Conservation (phyloP, 2,329 filamentous ascomycete genomes). For the Ophiostoma montium region DNA sequence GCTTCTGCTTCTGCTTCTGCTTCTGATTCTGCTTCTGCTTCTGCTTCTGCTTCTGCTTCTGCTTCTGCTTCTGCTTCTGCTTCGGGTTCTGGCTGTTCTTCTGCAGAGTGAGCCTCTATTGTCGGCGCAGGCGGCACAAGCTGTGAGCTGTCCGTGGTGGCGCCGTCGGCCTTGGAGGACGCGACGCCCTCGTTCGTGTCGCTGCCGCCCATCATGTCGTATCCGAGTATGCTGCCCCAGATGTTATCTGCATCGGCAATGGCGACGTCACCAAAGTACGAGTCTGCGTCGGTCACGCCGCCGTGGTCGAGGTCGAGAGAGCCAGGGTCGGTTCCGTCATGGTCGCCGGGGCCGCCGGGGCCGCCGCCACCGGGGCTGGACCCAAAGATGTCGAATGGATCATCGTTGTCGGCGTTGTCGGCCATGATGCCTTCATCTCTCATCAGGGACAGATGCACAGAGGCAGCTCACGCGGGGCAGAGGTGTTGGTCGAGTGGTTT, state of each 20-base stretch:
- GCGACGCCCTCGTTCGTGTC: neutral
- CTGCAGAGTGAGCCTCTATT: neutral
- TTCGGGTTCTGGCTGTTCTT: neutral
- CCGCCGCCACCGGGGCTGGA: neutral
- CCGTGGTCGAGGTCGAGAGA: neutral
- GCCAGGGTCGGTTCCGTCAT: neutral
- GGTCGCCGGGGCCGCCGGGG: neutral
- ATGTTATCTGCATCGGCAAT: too few relatives aligned
- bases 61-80: neutral
- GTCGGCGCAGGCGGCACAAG: neutral
- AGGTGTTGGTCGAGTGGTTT: neutral
- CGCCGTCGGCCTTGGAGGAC: neutral
- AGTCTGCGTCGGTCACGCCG: neutral
- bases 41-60: neutral
- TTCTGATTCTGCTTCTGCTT: neutral
- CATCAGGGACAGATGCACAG: neutral
- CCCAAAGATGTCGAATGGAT: constrained; percentile 2
- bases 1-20: neutral
- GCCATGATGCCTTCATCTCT: neutral
- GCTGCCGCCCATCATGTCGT: neutral
- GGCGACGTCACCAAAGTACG: neutral
- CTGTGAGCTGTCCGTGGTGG: neutral
- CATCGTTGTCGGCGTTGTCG: constrained; percentile 1
- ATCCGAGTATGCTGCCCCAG: too few relatives aligned
- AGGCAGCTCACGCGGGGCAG: neutral